phyloP scores from a whole-genome alignment of 768 basidiomycete species.

The Auriscalpium orientale region DNA sequence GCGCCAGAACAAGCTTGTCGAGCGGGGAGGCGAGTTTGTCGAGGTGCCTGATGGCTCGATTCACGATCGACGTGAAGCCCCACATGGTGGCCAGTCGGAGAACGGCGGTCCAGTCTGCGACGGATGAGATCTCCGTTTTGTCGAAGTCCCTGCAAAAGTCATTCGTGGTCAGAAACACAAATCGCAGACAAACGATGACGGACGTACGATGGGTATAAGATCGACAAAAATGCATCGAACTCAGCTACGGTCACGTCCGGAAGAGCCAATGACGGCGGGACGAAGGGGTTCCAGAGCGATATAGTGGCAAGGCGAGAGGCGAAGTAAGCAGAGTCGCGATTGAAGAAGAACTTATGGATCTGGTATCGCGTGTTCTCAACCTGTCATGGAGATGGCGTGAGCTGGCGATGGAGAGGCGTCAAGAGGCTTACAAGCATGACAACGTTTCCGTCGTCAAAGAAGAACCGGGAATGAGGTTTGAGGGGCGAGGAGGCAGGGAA shows the following conservation, averaged over 20 bases:
- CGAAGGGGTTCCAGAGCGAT: not conserved
- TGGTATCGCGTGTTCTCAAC: constrained; percentile 7
- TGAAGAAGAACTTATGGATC: constrained; percentile 12
- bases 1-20: constrained; percentile 4
- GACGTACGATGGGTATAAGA: constrained; percentile 5
- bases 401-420: no score
- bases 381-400: not conserved
- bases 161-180: not conserved
- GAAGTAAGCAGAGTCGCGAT: constrained; percentile 12
- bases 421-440: no score
- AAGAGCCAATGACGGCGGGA: not conserved
- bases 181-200: not conserved
- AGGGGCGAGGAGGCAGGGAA: no score
- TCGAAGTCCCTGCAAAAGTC: constrained; percentile 4
- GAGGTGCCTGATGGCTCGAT: constrained; percentile 2
- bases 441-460: no score
- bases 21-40: not conserved
- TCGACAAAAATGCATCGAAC: constrained; percentile 8
- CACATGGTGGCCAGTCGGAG: constrained; percentile 9
- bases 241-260: constrained; percentile 2
- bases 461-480: no score
- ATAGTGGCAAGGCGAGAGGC: not conserved
- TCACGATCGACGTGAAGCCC: constrained; percentile 9
- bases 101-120: constrained; percentile 8
- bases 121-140: not conserved